Percentiles rank a stretch among this genome's conserved stretches.
Conservation (phyloP, 768 basidiomycete genomes). For the Pleurotus salmoneostramineus region DNA sequence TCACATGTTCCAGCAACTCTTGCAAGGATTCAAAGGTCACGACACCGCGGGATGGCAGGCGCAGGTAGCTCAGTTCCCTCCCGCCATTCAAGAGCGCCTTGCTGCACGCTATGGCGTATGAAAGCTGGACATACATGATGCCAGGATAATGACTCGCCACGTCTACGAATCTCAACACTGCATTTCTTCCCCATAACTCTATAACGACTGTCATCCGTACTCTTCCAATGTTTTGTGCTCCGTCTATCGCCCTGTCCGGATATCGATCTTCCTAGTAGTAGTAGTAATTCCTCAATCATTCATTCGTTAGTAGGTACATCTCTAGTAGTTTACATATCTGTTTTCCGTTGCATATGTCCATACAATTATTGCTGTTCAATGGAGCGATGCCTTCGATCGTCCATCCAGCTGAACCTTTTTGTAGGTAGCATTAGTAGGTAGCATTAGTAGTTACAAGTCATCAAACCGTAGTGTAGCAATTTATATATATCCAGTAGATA, state of each 20-base stretch:
- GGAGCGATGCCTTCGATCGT: not conserved
- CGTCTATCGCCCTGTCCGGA: constrained; percentile 38
- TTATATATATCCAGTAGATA: constrained; percentile 8
- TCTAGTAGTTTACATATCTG: constrained; percentile 2
- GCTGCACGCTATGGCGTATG: constrained; percentile 85
- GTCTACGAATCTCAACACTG: constrained; percentile 8
- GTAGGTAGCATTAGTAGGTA: constrained; percentile 5
- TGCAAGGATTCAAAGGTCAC: constrained; percentile 88
- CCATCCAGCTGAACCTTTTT: not conserved
- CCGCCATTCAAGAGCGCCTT: constrained; percentile 83
- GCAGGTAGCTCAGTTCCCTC: constrained; percentile 81
- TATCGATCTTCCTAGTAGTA: constrained; percentile 41
- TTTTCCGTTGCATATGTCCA: not conserved
- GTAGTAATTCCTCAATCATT: constrained; percentile 24
- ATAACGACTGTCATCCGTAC: constrained; percentile 8
- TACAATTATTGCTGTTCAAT: not conserved
- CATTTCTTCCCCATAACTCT: constrained; percentile 5
- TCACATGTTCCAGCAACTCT: constrained; percentile 87
- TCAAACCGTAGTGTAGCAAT: constrained; percentile 7
- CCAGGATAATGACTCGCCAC: constrained; percentile 5
- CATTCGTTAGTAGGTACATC: constrained; percentile 7
- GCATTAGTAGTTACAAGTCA: constrained; percentile 9
- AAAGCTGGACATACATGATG: constrained; percentile 11
- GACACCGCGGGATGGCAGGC: constrained; percentile 82
- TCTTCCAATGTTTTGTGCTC: constrained; percentile 14